phyloP scores from a whole-genome alignment of 2,329 filamentous ascomycete species.

The Chaetomium globosum region DNA sequence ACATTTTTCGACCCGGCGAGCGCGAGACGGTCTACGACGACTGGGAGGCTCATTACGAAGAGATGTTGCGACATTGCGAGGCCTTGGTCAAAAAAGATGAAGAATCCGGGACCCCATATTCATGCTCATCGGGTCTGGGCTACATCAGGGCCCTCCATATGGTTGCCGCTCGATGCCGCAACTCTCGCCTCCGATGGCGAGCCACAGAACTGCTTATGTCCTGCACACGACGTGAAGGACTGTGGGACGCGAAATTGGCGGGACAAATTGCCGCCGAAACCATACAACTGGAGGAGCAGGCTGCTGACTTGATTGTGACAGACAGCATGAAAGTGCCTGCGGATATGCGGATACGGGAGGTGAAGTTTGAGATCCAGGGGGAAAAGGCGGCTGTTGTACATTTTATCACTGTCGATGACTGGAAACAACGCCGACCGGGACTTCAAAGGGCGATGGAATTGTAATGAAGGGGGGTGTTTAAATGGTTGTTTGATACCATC shows the following conservation, averaged over 20 bases:
- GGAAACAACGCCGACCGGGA: neutral
- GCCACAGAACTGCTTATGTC: conserved; percentile 15
- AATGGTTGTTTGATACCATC: neutral
- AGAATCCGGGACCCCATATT: neutral
- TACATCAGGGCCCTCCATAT: conserved; percentile 30
- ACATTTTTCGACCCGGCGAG: conserved; percentile 26
- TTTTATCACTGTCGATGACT: conserved; percentile 15
- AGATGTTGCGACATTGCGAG: conserved; percentile 29
- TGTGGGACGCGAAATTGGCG: conserved; percentile 21
- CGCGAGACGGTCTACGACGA: conserved; percentile 27
- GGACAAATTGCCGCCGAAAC: neutral
- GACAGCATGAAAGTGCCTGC: neutral
- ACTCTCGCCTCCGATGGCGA: conserved; percentile 22
- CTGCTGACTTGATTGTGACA: neutral
- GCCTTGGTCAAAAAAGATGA: conserved; percentile 4
- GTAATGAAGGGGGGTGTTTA: neutral
- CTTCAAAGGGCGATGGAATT: neutral
- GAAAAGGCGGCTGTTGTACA: neutral
- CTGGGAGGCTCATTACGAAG: conserved; percentile 23
- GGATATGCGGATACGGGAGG: conserved; percentile 1
- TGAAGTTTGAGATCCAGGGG: conserved; percentile 6
- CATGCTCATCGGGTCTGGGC: conserved; percentile 30
- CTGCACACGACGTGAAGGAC: conserved; percentile 13
- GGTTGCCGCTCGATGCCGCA: conserved; percentile 29
- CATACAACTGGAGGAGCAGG: conserved; percentile 11